Evolutionary conservation across 768 basidiomycete genomes (phyloP).

Genomic region (Psilocybe azurescens): DNA sequence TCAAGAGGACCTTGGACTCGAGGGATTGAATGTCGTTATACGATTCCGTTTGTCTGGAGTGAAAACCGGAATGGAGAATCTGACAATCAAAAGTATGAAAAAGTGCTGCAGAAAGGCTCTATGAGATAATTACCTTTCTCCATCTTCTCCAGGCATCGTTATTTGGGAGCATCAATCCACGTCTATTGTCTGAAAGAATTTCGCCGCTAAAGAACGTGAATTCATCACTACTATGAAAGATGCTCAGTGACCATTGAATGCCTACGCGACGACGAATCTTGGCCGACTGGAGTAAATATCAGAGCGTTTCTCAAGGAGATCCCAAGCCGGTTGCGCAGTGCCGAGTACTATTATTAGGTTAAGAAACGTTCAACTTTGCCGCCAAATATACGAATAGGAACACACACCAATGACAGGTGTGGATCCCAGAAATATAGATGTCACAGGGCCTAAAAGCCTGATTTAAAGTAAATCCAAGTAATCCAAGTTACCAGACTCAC

Average conservation of each 20-base stretch:
- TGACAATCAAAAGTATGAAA: constrained; percentile 17
- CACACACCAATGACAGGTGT: constrained; percentile 46
- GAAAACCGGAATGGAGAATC: constrained; percentile 51
- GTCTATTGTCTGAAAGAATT: constrained; percentile 50
- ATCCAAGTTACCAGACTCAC: constrained; percentile 27
- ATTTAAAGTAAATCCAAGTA: constrained; percentile 1
- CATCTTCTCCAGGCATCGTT: constrained; percentile 51
- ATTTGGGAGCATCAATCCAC: constrained; percentile 50
- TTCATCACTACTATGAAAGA: not conserved
- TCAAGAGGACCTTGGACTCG: constrained; percentile 49
- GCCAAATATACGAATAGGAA: not conserved
- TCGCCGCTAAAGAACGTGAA: constrained; percentile 36
- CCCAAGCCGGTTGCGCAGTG: constrained; percentile 41
- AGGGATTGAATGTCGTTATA: constrained; percentile 53
- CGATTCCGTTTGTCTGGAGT: constrained; percentile 43
- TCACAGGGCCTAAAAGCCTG: constrained; percentile 38
- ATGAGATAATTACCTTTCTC: constrained; percentile 40
- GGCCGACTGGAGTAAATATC: constrained; percentile 55
- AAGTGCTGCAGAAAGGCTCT: not conserved
- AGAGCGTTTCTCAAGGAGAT: constrained; percentile 49
- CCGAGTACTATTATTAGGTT: constrained; percentile 38
- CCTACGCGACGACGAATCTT: constrained; percentile 49
- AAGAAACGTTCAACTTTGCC: not conserved
- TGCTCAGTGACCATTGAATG: not conserved
- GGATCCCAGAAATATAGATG: constrained; percentile 46